phyloP scores from a whole-genome alignment of 2,329 filamentous ascomycete species.

The Aspergillus glaucus region DNA sequence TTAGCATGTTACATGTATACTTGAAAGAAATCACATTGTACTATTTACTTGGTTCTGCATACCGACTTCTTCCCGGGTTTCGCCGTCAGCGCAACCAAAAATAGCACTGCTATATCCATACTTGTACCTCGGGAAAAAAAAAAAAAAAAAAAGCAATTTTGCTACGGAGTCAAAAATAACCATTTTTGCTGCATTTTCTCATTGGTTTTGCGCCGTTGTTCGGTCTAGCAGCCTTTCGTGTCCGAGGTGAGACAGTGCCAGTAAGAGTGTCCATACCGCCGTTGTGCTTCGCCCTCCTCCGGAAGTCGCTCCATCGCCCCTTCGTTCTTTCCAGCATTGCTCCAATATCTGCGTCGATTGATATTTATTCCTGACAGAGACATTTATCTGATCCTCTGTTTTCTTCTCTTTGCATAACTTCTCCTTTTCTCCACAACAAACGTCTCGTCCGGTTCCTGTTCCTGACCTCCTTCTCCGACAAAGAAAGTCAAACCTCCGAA shows the following conservation, averaged over 20 bases:
- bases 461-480: not conserved
- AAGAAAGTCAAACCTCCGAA: constrained; percentile 4
- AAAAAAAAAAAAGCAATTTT: too few species aligned
- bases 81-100: too few species aligned
- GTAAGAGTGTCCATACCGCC: not conserved
- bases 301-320: not conserved
- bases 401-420: not conserved
- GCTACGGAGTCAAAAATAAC: not conserved
- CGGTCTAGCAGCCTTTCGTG: not conserved
- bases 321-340: not conserved
- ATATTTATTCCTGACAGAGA: not conserved
- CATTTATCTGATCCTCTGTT: not conserved
- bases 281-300: not conserved
- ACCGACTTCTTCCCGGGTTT: not conserved
- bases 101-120: too few species aligned
- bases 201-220: not conserved
- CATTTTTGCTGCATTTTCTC: not conserved
- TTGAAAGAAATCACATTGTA: constrained; percentile 8
- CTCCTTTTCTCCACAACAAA: not conserved
- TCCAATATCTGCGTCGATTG: not conserved
- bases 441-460: not conserved
- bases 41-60: constrained; percentile 5
- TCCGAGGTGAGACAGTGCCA: not conserved
- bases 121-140: too few species aligned
- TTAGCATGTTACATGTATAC: constrained; percentile 12